Percentiles rank a stretch among this genome's conserved stretches.
Conservation (phyloP, 768 basidiomycete species). For the Mycena sanguinolenta region DNA sequence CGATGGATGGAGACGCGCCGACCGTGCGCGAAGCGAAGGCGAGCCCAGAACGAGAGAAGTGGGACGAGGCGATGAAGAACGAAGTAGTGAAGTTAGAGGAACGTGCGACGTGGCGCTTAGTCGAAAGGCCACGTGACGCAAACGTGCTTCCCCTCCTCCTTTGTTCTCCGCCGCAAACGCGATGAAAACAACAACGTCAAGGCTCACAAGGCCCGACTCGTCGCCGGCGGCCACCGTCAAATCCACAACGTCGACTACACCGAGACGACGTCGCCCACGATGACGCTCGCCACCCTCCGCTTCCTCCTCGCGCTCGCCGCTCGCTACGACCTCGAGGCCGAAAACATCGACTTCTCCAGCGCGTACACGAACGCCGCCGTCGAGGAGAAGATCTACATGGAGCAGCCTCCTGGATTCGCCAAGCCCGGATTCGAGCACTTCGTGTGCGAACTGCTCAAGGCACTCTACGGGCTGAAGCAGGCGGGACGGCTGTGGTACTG, state of each 20-base stretch:
- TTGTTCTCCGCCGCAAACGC: not conserved
- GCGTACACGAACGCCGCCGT: not conserved
- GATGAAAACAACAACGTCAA: not conserved
- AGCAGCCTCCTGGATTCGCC: not conserved
- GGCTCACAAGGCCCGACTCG: not conserved
- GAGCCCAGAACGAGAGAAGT: not conserved
- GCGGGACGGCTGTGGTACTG: not conserved
- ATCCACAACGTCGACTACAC: not conserved
- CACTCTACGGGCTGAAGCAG: not conserved
- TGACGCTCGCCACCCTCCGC: not conserved
- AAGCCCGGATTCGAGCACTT: not conserved
- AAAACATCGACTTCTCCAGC: constrained; percentile 1
- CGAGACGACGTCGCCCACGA: not conserved
- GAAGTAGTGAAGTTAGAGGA: not conserved
- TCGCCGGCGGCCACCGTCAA: not conserved
- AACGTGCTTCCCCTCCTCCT: not conserved
- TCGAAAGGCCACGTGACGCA: not conserved
- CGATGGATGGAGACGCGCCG: too few relatives aligned
- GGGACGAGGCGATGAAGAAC: not conserved
- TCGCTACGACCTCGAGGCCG: not conserved
- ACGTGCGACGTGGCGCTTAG: not conserved
- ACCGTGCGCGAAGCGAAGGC: too few relatives aligned
- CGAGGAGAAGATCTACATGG: not conserved
- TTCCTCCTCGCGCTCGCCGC: not conserved
- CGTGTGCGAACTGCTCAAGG: not conserved